These are phyloP conservation scores for Trichoderma polysporum DNA, from an alignment of 2,329 filamentous ascomycete species.

Conservation along the genomic window DNA sequence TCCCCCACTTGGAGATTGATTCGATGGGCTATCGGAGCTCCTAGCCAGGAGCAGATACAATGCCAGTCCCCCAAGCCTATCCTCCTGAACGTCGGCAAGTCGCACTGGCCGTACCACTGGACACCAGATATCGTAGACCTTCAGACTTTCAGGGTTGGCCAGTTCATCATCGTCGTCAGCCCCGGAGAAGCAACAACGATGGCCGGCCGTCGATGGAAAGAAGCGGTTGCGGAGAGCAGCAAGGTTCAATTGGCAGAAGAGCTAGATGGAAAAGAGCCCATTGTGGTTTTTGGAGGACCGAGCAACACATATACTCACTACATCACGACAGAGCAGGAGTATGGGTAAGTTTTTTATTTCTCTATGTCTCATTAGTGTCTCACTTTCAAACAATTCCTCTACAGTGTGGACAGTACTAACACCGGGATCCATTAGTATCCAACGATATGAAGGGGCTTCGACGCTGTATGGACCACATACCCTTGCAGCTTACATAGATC, in stretches of 20 bases:
- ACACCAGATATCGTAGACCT: slow-evolving; percentile 86
- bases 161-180: slow-evolving; percentile 80
- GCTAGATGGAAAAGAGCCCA: slow-evolving; percentile 48
- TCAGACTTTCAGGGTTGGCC: slow-evolving; percentile 78
- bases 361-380: neutral
- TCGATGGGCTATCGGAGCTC: slow-evolving; percentile 66
- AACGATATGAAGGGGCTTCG: slow-evolving; percentile 88
- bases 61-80: slow-evolving; percentile 84
- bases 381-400: neutral
- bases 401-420: slow-evolving; percentile 27
- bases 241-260: slow-evolving; percentile 42
- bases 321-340: slow-evolving; percentile 70
- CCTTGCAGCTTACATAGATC: slow-evolving; percentile 81
- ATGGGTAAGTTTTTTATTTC: slow-evolving; percentile 31
- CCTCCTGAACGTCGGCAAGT: slow-evolving; percentile 80
- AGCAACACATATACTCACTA: slow-evolving; percentile 87
- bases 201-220: slow-evolving; percentile 83
- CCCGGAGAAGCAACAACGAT: slow-evolving; percentile 89
- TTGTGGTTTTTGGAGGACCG: slow-evolving; percentile 80
- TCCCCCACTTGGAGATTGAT: slow-evolving; percentile 80
- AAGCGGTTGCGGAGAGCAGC: slow-evolving; percentile 59
- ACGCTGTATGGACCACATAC: slow-evolving; percentile 85
- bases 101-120: slow-evolving; percentile 76
- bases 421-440: slow-evolving; percentile 49
- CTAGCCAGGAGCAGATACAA: slow-evolving; percentile 64